These are phyloP conservation scores for Ceratocystiopsis brevicomis DNA, from an alignment of 2,329 filamentous ascomycete species.

Conservation along the genomic window DNA sequence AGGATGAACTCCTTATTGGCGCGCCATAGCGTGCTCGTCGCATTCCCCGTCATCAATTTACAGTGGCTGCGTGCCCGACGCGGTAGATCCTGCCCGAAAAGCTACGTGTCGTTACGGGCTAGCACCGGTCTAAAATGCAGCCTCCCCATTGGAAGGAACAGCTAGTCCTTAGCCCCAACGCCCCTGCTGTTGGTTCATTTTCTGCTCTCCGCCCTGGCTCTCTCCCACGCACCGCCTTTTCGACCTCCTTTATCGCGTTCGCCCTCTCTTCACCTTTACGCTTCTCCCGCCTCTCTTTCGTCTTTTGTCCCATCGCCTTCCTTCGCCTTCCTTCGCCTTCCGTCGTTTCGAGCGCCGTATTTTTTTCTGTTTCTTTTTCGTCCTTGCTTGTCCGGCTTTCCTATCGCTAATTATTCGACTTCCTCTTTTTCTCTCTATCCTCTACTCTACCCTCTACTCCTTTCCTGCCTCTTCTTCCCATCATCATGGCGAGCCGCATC, in stretches of 20 bases:
- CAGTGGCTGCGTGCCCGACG: too few relatives aligned
- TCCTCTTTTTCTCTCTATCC: neutral
- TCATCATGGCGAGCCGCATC: constrained; percentile 53
- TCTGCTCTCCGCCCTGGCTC: neutral
- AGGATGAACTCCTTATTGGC: too few relatives aligned
- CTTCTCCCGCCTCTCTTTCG: neutral
- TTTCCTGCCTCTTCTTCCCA: neutral
- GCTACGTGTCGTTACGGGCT: constrained; percentile 3
- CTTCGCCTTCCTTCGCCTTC: too few relatives aligned
- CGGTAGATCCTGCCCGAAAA: neutral
- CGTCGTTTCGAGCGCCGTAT: too few relatives aligned
- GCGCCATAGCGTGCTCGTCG: too few relatives aligned
- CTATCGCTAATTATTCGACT: too few relatives aligned
- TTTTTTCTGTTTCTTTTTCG: neutral
- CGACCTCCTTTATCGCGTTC: neutral
- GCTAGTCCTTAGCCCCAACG: too few relatives aligned
- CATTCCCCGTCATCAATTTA: too few relatives aligned
- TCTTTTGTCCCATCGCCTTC: too few relatives aligned
- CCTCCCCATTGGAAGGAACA: too few relatives aligned
- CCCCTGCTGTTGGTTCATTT: neutral
- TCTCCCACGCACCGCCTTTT: neutral
- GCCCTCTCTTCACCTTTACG: neutral
- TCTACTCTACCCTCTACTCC: neutral
- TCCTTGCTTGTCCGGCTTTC: too few relatives aligned
- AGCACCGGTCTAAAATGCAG: too few relatives aligned